Base-by-base conservation (phyloP, 2,329 filamentous ascomycete genomes). In the Neoscytalidium dimidiatum region DNA sequence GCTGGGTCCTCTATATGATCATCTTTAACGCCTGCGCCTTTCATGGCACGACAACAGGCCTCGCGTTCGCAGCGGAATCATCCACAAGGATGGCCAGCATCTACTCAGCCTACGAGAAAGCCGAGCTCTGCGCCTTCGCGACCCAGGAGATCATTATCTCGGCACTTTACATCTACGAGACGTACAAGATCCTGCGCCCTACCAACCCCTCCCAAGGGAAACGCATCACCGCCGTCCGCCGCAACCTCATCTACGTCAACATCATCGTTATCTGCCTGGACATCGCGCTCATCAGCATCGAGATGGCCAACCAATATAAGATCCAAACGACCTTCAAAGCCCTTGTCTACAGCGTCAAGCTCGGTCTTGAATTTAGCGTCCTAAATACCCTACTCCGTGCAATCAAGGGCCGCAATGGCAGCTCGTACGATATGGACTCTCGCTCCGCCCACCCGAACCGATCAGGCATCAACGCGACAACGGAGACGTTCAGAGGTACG, bases 1-100 rank as follows among this genome's bases (percentile, higher is more conserved):
- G 79, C 6, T 77, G 79, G 11, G 82, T 86, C 0, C 76, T 88
- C 0, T 79, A 72, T 61, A 87, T 89, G 82, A 89, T 90, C 64
- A 79, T 87, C 43, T 69, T 80, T 66, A 82, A 88, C 69, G 80
- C 79, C n/a, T 67, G 87, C 48, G 64, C 86, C 9, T 74, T 86
- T 26, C 85, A 88, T 68, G 75, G 84, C 0, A 80, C 83, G 0
- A 85, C 84, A 3, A 83, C 82, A 0, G 79, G 88, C 1, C 74
- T 89, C 28, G 83, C 83, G 4, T 87, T 82, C 66, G 85, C 83
- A 14, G 78, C 82, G 0, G 84, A 84, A 67, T 75, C 76, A 1
- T 67, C 64, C 60, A 80, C 66, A 73, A 28, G 74, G 48, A 60
- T 77, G 64, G 71, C 74, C 26, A 66, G 66, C 23, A 74, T 74